phyloP scores from a whole-genome alignment of 2,329 filamentous ascomycete species.

The Trichoderma koningiopsis region DNA sequence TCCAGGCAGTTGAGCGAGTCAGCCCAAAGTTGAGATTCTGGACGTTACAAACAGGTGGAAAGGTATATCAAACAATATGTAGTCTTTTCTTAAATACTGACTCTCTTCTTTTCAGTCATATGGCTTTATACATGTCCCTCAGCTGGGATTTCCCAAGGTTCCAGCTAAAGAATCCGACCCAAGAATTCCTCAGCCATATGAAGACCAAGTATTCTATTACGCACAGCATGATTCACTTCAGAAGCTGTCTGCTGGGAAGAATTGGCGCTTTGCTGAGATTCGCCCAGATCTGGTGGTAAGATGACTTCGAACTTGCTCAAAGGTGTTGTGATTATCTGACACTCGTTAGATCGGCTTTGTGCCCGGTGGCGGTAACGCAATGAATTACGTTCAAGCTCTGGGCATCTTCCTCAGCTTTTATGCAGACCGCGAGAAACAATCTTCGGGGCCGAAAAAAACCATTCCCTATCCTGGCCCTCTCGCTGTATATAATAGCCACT shows the following conservation, averaged over 20 bases:
- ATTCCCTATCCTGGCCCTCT: constrained; percentile 13
- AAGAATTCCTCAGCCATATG: constrained; percentile 20
- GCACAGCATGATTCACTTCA: constrained; percentile 11
- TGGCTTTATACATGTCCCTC: constrained; percentile 16
- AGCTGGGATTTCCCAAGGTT: constrained; percentile 18
- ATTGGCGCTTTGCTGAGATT: constrained; percentile 21
- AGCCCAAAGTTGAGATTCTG: constrained; percentile 7
- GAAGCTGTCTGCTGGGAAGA: constrained; percentile 13
- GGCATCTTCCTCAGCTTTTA: constrained; percentile 22
- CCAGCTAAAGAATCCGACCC: constrained; percentile 18
- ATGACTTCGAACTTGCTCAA: background rate
- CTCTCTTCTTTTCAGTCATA: background rate
- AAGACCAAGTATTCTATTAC: constrained; percentile 23
- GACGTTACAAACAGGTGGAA: constrained; percentile 21
- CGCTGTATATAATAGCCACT: constrained; percentile 2
- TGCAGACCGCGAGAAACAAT: background rate
- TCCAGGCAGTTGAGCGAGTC: constrained; percentile 14
- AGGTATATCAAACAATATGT: background rate
- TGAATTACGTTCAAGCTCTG: constrained; percentile 18
- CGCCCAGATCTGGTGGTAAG: constrained; percentile 22
- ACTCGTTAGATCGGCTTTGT: constrained; percentile 11
- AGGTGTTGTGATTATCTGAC: background rate
- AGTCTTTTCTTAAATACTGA: background rate
- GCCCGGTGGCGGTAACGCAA: constrained; percentile 13
- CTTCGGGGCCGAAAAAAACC: background rate